Evolutionary conservation across 371 early-diverging fungal species (phyloP).

Genomic region (Mortierella sp.): DNA sequence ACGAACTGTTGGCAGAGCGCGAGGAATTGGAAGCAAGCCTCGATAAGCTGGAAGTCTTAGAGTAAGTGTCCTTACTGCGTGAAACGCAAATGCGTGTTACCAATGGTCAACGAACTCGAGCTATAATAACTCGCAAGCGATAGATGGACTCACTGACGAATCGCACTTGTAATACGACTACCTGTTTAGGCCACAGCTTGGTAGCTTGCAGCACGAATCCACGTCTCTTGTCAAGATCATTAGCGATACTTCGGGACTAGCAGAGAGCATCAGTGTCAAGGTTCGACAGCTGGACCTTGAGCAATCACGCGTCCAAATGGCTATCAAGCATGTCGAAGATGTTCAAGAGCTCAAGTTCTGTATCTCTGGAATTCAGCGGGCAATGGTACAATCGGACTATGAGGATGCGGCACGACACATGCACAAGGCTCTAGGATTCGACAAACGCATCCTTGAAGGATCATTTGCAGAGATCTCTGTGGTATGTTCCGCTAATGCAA

Average conservation of each 20-base stretch:
- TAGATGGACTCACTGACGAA: neutral
- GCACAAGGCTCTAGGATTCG: conserved; percentile 76
- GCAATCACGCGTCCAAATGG: conserved; percentile 80
- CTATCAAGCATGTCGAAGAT: conserved; percentile 80
- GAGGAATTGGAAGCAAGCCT: conserved; percentile 60
- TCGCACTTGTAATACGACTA: neutral
- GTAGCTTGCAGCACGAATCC: conserved; percentile 65
- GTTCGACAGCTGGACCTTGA: conserved; percentile 89
- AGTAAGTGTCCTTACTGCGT: conserved; percentile 52
- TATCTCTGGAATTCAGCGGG: conserved; percentile 80
- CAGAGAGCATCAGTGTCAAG: conserved; percentile 86
- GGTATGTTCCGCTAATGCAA: conserved; percentile 57
- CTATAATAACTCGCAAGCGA: neutral
- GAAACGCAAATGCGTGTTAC: neutral
- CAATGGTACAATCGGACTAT: conserved; percentile 77
- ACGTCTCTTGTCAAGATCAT: conserved; percentile 72
- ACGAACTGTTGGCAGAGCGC: conserved; percentile 65
- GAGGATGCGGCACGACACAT: conserved; percentile 84
- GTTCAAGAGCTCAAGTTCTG: conserved; percentile 85
- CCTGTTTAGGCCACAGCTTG: conserved; percentile 72
- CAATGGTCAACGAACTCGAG: neutral
- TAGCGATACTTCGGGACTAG: conserved; percentile 77
- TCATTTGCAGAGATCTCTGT: conserved; percentile 80
- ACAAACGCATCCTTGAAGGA: conserved; percentile 74
- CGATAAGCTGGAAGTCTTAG: conserved; percentile 65